Conservation (phyloP, 2,329 filamentous ascomycete genomes). For the Aspergillus amoenus region DNA sequence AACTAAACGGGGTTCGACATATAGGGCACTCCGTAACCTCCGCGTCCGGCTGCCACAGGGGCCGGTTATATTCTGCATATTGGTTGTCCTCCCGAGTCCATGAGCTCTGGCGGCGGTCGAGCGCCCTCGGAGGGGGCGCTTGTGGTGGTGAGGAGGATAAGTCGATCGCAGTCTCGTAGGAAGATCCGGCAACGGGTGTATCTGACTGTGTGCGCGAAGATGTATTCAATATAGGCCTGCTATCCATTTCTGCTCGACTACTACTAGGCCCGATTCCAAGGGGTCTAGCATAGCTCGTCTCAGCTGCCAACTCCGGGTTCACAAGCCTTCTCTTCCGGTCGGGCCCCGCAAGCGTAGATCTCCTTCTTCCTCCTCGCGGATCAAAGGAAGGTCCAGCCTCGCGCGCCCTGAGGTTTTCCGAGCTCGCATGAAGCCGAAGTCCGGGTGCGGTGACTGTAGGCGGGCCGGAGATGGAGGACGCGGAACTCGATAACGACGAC, state of each 20-base stretch:
- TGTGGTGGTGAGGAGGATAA: constrained; percentile 31
- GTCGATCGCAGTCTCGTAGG: constrained; percentile 35
- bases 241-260: constrained; percentile 21
- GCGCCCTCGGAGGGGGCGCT: constrained; percentile 7
- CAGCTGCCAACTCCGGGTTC: constrained; percentile 32
- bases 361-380: constrained; percentile 18
- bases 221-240: constrained; percentile 26
- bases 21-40: constrained; percentile 79
- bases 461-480: constrained; percentile 16
- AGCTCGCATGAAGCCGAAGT: constrained; percentile 18
- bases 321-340: constrained; percentile 46
- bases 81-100: constrained; percentile 17
- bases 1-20: constrained; percentile 74
- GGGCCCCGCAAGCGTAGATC: constrained; percentile 24
- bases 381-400: constrained; percentile 20
- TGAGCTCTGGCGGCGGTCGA: constrained; percentile 15
- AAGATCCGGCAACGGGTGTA: constrained; percentile 24
- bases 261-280: constrained; percentile 18
- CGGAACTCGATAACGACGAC: constrained; percentile 25
- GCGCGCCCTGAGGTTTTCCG: constrained; percentile 13
- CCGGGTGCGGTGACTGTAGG: constrained; percentile 12
- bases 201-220: constrained; percentile 16
- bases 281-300: constrained; percentile 16
- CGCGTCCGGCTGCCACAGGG: constrained; percentile 83
- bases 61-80: constrained; percentile 55